Evolutionary conservation across 129 eudicot species (phyloP), one percentile per base, ranked within the genome.

Genomic region (Flaveria bidentis): DNA sequence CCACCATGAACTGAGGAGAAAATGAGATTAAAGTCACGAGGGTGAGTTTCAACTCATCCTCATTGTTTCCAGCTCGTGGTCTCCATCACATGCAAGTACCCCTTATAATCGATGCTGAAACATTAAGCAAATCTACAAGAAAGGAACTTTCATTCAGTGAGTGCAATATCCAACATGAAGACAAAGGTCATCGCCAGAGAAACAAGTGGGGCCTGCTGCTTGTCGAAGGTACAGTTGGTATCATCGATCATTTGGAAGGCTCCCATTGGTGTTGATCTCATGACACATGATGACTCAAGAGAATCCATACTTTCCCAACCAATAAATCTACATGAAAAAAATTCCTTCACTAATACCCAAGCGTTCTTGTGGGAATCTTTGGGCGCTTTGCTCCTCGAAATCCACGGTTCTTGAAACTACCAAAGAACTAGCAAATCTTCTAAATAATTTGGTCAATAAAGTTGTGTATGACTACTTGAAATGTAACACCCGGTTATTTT

Each of bases 21-120:
- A 14, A 20, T 6, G 12, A 8, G 26, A 74, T 39, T n/a, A 7
- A 18, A 18, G 62, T 11, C 46, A 4, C 3, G 1, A 0, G 7
- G 12, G 69, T 69, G 0, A 70, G 2, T 28, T 82, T 82, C 46
- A 46, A 63, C n/a, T 64, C 55, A 1, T 14, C 55, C 6, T 49
- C 16, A 12, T 14, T 14, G n/a, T 49, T 49, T 14, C 55, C 55
- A 0, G 16, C 16, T 49, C 55, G 18, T 49, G 55, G 55, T 14
- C 3, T 49, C 0, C 3, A 4, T 49, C 13, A 2, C 4, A 11
- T 3, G 15, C 17, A 13, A 10, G 1, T 49, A 11, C 15, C 2
- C 2, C 5, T 16, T 50, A 50, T 50, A 15, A 50, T 0, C 55
- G 55, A 50, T 47, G 14, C 12, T 6, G 10, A 30, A 30, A 30